Percentiles rank a stretch among this genome's conserved stretches.
These are phyloP conservation scores for Dalbergia cultrata DNA, from an alignment of 306 rosid species.

Conservation along the genomic window DNA sequence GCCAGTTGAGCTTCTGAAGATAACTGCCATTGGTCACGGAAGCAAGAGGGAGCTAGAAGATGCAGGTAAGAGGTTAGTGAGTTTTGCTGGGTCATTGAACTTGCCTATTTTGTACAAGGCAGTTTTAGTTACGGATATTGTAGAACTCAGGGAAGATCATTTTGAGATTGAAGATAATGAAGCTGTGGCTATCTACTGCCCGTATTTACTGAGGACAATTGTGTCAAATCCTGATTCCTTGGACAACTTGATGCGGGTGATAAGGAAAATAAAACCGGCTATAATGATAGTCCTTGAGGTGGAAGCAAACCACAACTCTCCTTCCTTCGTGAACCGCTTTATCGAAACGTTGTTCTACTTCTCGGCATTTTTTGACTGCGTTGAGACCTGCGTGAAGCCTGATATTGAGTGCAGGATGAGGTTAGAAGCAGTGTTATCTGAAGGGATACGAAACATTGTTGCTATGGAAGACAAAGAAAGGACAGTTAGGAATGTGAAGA, in stretches of 20 bases:
- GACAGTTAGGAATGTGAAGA: slow-evolving; percentile 54
- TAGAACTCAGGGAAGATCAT: slow-evolving; percentile 52
- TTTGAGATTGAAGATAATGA: slow-evolving; percentile 57
- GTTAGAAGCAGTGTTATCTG: slow-evolving; percentile 43
- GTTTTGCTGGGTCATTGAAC: slow-evolving; percentile 62
- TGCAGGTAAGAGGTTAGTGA: slow-evolving; percentile 56
- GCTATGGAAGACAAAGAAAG: slow-evolving; percentile 63
- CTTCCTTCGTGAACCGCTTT: slow-evolving; percentile 71
- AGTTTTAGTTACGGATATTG: slow-evolving; percentile 49
- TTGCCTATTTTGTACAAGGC: slow-evolving; percentile 60
- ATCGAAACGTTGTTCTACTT: slow-evolving; percentile 60
- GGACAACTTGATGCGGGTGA: slow-evolving; percentile 70
- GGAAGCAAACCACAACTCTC: slow-evolving; percentile 64
- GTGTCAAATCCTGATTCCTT: slow-evolving; percentile 57
- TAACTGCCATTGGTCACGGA: slow-evolving; percentile 60
- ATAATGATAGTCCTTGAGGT: slow-evolving; percentile 63
- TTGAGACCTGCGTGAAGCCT: slow-evolving; percentile 51
- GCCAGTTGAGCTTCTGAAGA: slow-evolving; percentile 59
- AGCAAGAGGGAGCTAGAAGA: slow-evolving; percentile 43
- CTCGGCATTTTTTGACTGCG: slow-evolving; percentile 63
- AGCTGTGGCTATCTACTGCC: slow-evolving; percentile 54
- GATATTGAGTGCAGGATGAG: slow-evolving; percentile 40
- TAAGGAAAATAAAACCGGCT: slow-evolving; percentile 54
- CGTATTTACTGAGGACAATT: slow-evolving; percentile 56
- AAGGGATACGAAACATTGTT: slow-evolving; percentile 55